These are phyloP conservation scores for Clathrospora elynae DNA, from an alignment of 2,329 filamentous ascomycete species.

Conservation along the genomic window DNA sequence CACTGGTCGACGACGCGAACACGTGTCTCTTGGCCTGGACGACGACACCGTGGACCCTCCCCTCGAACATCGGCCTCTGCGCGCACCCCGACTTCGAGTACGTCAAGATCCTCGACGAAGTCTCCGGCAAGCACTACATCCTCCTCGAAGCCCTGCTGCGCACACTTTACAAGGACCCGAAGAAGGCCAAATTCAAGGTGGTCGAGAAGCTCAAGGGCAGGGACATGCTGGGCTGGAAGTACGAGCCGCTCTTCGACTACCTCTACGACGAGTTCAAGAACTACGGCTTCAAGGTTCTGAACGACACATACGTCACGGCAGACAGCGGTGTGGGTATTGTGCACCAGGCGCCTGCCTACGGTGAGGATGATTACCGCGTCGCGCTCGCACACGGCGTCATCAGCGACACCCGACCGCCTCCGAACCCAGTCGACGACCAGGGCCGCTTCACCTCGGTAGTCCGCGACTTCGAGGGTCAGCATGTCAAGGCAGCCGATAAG, in stretches of 20 bases:
- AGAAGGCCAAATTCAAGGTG: slow-evolving; percentile 91
- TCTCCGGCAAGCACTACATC: slow-evolving; percentile 81
- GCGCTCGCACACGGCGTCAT: slow-evolving; percentile 78
- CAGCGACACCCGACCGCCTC: slow-evolving; percentile 75
- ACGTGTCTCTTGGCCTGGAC: slow-evolving; percentile 83
- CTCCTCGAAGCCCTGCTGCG: slow-evolving; percentile 79
- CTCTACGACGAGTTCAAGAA: slow-evolving; percentile 90
- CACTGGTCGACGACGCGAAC: slow-evolving; percentile 75
- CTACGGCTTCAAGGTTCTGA: slow-evolving; percentile 78
- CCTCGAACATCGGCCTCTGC: slow-evolving; percentile 77
- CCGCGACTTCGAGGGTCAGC: slow-evolving; percentile 79
- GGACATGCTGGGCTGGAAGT: slow-evolving; percentile 86
- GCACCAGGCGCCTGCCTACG: slow-evolving; percentile 90
- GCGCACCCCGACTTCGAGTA: slow-evolving; percentile 85
- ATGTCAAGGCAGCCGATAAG: slow-evolving; percentile 93
- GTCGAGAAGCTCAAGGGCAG: slow-evolving; percentile 79
- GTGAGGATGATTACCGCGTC: slow-evolving; percentile 93
- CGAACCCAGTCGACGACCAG: slow-evolving; percentile 85
- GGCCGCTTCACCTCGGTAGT: slow-evolving; percentile 80
- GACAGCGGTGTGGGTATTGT: slow-evolving; percentile 94
- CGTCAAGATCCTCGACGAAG: slow-evolving; percentile 82
- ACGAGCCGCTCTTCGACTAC: slow-evolving; percentile 87
- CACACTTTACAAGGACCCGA: slow-evolving; percentile 90
- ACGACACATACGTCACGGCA: slow-evolving; percentile 83
- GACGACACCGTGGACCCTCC: slow-evolving; percentile 85